Evolutionary conservation across 441 rosid genomes (phyloP).

Genomic region (Isatis lusitanica): DNA sequence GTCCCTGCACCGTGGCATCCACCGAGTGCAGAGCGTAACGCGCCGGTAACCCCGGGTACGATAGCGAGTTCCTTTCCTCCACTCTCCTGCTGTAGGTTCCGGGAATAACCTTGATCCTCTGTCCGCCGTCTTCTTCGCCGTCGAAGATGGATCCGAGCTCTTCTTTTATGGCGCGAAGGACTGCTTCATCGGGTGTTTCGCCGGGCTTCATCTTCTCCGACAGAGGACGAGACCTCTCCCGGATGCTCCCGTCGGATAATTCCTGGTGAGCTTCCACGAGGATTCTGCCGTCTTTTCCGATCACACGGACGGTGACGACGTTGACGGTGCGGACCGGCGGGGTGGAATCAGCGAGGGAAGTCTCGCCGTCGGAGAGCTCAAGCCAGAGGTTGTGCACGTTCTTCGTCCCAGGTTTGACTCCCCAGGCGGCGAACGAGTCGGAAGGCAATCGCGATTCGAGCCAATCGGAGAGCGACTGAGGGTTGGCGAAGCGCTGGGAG

Average conservation of each 20-base stretch:
- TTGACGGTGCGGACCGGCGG: slow-evolving; percentile 78
- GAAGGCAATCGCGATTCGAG: slow-evolving; percentile 75
- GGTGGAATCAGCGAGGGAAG: slow-evolving; percentile 61
- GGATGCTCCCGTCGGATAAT: slow-evolving; percentile 67
- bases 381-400: slow-evolving; percentile 96
- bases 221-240: slow-evolving; percentile 67
- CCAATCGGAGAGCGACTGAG: slow-evolving; percentile 88
- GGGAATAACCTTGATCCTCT: slow-evolving; percentile 48
- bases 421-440: slow-evolving; percentile 86
- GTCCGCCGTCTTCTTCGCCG: slow-evolving; percentile 12
- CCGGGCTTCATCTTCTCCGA: slow-evolving; percentile 91
- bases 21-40: slow-evolving; percentile 66
- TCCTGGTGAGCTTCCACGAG: slow-evolving; percentile 81
- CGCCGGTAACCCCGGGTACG: slow-evolving; percentile 84
- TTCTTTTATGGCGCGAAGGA: slow-evolving; percentile 66
- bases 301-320: slow-evolving; percentile 60
- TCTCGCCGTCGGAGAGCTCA: slow-evolving; percentile 81
- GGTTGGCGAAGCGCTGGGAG: slow-evolving; percentile 53
- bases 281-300: slow-evolving; percentile 39
- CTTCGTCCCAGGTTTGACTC: slow-evolving; percentile 86
- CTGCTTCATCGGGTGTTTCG: slow-evolving; percentile 66
- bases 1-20: slow-evolving; percentile 69
- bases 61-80: slow-evolving; percentile 69
- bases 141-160: slow-evolving; percentile 65
- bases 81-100: slow-evolving; percentile 59